phyloP scores from a whole-genome alignment of 495 filamentous ascomycete species.

The Aspergillus avenaceus region DNA sequence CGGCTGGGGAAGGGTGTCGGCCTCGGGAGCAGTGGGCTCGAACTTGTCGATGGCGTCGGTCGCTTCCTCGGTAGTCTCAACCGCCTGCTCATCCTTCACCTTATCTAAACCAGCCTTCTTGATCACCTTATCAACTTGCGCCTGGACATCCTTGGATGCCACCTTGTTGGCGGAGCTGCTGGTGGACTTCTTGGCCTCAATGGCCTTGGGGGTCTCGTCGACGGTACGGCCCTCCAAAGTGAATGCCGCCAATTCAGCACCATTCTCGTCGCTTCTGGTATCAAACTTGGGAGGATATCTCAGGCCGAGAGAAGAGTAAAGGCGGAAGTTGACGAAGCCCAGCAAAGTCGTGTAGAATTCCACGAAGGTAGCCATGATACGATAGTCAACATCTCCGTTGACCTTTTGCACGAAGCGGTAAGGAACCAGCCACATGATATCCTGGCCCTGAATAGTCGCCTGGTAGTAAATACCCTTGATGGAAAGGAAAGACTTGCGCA shows the following conservation, averaged over 20 bases:
- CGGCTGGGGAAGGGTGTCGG: constrained; percentile 84
- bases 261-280: constrained; percentile 76
- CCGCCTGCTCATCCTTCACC: constrained; percentile 39
- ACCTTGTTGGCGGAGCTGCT: constrained; percentile 41
- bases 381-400: constrained; percentile 90
- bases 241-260: constrained; percentile 89
- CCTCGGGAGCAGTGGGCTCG: constrained; percentile 68
- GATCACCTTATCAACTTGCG: constrained; percentile 51
- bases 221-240: constrained; percentile 71
- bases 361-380: constrained; percentile 98
- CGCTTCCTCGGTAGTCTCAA: constrained; percentile 39
- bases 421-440: constrained; percentile 94
- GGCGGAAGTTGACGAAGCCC: constrained; percentile 89
- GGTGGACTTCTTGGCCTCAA: constrained; percentile 45
- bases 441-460: constrained; percentile 96
- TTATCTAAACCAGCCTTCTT: constrained; percentile 40
- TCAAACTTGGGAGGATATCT: constrained; percentile 96
- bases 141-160: constrained; percentile 46
- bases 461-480: constrained; percentile 99
- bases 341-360: constrained; percentile 97
- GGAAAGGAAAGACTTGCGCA: constrained; percentile 93
- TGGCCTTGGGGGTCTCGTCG: constrained; percentile 47
- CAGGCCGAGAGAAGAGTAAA: constrained; percentile 86
- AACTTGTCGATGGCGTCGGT: constrained; percentile 84
- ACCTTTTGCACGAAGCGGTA: constrained; percentile 95